Conservation (phyloP, 257 asterid genomes). For the Gardenia jasminoides region DNA sequence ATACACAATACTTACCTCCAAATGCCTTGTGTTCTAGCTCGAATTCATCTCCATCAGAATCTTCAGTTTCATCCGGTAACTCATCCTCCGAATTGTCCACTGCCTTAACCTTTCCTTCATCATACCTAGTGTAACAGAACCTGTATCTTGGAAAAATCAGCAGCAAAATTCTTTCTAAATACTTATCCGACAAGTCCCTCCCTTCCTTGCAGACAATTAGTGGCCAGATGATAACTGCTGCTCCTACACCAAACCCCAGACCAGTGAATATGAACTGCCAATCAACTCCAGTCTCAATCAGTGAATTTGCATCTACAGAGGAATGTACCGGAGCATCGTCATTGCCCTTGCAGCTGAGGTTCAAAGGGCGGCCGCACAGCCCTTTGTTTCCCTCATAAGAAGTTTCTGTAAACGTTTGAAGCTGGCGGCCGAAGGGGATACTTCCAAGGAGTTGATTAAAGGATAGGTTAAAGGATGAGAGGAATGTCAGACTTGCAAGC, state of each 20-base stretch:
- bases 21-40: slow-evolving; percentile 27
- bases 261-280: slow-evolving; percentile 39
- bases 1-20: slow-evolving; percentile 59
- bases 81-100: slow-evolving; percentile 34
- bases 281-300: too few relatives aligned
- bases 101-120: slow-evolving; percentile 43
- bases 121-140: slow-evolving; percentile 48
- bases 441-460: too few relatives aligned
- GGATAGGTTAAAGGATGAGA: too few relatives aligned
- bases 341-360: too few relatives aligned
- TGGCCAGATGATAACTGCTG: slow-evolving; percentile 50
- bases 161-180: slow-evolving; percentile 31
- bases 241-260: slow-evolving; percentile 57
- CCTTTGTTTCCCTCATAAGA: too few relatives aligned
- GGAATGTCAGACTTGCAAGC: too few relatives aligned
- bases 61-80: slow-evolving; percentile 33
- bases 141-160: slow-evolving; percentile 45
- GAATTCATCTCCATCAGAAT: slow-evolving; percentile 37
- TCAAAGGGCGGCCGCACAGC: too few relatives aligned
- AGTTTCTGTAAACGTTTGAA: too few relatives aligned
- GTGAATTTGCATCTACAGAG: too few relatives aligned
- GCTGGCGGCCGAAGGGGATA: too few relatives aligned
- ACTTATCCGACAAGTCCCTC: slow-evolving; percentile 34
- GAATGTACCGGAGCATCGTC: too few relatives aligned
- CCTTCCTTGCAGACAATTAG: slow-evolving; percentile 45